A percentile compares a stretch with the other conserved stretches of the same genome.
Evolutionary conservation across 2,329 filamentous ascomycete species (phyloP).

Genomic region (Cephalotrichum gorgonifer): DNA sequence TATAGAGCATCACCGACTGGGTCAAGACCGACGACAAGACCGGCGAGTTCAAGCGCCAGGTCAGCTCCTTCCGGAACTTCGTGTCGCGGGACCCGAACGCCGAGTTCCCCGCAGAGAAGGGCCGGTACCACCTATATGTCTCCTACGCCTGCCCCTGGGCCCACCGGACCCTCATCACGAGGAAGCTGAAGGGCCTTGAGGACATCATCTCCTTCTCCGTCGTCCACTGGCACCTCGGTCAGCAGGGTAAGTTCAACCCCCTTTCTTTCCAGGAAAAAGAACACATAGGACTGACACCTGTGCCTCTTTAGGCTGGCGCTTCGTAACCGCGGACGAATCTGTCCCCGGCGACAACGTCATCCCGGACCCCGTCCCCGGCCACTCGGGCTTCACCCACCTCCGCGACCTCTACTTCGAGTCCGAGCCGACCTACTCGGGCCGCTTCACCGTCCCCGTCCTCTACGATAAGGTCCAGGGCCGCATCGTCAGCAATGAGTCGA

Average conservation of each 20-base stretch:
- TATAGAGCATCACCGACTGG: slow-evolving; percentile 63
- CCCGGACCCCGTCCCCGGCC: slow-evolving; percentile 59
- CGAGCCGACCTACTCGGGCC: slow-evolving; percentile 60
- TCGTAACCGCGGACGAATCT: slow-evolving; percentile 52
- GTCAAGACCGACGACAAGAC: slow-evolving; percentile 65
- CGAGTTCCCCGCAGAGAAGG: slow-evolving; percentile 75
- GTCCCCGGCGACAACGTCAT: slow-evolving; percentile 51
- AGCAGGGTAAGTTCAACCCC: slow-evolving; percentile 30
- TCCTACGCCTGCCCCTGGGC: slow-evolving; percentile 95
- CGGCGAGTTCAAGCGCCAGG: slow-evolving; percentile 88
- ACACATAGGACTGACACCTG: neutral
- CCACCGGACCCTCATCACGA: slow-evolving; percentile 75
- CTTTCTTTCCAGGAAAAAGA: neutral
- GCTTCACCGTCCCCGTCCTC: slow-evolving; percentile 81
- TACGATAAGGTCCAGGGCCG: slow-evolving; percentile 66
- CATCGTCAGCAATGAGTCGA: slow-evolving; percentile 87
- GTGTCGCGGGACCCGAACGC: slow-evolving; percentile 64
- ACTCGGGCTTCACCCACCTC: slow-evolving; percentile 58
- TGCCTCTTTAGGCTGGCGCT: slow-evolving; percentile 73
- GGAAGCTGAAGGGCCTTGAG: slow-evolving; percentile 85
- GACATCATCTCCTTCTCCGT: slow-evolving; percentile 68
- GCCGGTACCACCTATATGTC: slow-evolving; percentile 87
- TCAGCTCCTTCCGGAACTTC: slow-evolving; percentile 70
- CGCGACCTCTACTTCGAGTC: slow-evolving; percentile 71
- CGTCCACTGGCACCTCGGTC: slow-evolving; percentile 84